These are phyloP conservation scores for Actinomortierella ambigua DNA, from an alignment of 371 early-diverging fungal species.

Conservation along the genomic window DNA sequence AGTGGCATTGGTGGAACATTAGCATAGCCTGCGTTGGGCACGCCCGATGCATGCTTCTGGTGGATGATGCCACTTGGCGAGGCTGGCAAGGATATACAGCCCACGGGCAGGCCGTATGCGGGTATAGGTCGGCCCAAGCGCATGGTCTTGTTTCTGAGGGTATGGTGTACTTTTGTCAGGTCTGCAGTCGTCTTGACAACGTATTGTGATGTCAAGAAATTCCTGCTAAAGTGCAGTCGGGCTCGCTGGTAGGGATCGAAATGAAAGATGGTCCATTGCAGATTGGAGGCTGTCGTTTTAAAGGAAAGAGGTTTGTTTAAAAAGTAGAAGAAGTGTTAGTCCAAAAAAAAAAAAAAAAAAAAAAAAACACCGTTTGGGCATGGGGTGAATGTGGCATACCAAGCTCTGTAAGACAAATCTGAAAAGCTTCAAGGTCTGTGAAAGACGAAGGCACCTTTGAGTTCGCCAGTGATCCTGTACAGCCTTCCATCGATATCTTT, in stretches of 20 bases:
- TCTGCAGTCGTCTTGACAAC: too few species aligned
- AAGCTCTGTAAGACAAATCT: conserved; percentile 30
- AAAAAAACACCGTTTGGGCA: too few species aligned
- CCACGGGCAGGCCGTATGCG: too few species aligned
- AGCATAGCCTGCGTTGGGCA: too few species aligned
- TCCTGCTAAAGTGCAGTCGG: conserved; percentile 27
- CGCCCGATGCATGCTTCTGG: too few species aligned
- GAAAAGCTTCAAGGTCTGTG: conserved; percentile 24
- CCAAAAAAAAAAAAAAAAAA: neutral
- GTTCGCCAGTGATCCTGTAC: neutral
- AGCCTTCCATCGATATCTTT: conserved; percentile 14
- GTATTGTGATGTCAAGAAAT: conserved; percentile 3
- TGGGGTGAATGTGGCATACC: conserved; percentile 12
- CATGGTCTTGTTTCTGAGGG: too few species aligned
- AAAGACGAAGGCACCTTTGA: conserved; percentile 11
- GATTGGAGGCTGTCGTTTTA: conserved; percentile 18
- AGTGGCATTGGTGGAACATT: too few species aligned
- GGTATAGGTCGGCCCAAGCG: too few species aligned
- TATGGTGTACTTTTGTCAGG: too few species aligned
- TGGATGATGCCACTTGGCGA: too few species aligned
- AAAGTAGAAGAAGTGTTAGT: neutral
- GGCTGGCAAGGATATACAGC: too few species aligned
- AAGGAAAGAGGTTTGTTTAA: neutral
- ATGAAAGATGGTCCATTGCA: conserved; percentile 25
- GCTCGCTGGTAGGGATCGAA: conserved; percentile 41